Conservation (phyloP, 1,284 basidiomycete species). For the Ustilago tritici region DNA sequence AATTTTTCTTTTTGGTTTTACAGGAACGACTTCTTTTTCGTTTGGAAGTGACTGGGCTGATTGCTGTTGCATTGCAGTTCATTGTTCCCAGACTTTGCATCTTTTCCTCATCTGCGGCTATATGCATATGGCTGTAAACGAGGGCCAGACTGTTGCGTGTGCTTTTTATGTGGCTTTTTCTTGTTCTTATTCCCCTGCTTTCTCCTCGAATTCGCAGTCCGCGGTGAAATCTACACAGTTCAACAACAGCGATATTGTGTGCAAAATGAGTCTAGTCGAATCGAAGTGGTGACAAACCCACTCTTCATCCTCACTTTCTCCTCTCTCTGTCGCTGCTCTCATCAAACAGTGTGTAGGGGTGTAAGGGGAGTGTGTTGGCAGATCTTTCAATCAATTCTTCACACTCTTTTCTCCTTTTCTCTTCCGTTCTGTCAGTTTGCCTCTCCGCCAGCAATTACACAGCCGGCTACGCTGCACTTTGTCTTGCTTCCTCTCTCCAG, state of each 20-base stretch:
- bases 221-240: not conserved
- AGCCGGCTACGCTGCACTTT: not conserved
- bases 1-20: too few species aligned
- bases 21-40: not conserved
- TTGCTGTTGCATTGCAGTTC: not conserved
- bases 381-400: not conserved
- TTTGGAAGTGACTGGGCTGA: not conserved
- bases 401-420: not conserved
- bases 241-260: not conserved
- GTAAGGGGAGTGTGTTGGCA: not conserved
- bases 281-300: conserved; percentile 1
- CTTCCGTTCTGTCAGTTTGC: not conserved
- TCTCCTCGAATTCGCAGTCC: not conserved
- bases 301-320: not conserved
- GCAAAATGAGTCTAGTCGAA: not conserved
- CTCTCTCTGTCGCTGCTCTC: not conserved
- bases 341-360: not conserved
- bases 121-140: conserved; percentile 3
- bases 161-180: conserved; percentile 7
- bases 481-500: not conserved
- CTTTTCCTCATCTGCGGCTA: conserved; percentile 9
- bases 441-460: not conserved
- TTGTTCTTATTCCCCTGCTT: not conserved
- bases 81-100: conserved; percentile 10
- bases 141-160: not conserved